phyloP scores from a whole-genome alignment of 148 eudicot species.

The Amaranthus hypochondriacus region DNA sequence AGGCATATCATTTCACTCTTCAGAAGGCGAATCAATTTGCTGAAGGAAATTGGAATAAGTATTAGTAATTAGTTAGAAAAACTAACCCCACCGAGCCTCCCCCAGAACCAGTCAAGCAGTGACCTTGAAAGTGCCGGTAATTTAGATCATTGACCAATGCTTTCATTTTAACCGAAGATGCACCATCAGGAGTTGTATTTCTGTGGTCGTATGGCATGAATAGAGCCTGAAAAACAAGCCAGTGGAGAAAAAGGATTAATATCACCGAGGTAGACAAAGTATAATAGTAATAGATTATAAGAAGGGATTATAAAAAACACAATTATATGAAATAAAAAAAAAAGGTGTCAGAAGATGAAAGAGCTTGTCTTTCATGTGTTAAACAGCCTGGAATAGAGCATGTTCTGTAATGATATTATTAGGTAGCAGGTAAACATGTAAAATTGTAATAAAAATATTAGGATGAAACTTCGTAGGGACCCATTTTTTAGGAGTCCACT shows the following conservation, averaged over 20 bases:
- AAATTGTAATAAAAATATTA: too few relatives aligned
- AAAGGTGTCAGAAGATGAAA: background rate
- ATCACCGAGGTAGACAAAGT: conserved; percentile 1
- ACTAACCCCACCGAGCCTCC: conserved; percentile 96
- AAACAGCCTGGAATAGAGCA: background rate
- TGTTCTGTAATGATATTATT: too few relatives aligned
- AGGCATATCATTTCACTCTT: background rate
- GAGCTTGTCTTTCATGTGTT: background rate
- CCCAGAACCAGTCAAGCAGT: conserved; percentile 88
- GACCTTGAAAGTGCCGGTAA: conserved; percentile 68
- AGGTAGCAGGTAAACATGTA: too few relatives aligned
- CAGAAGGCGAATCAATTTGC: background rate
- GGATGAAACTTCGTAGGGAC: too few relatives aligned
- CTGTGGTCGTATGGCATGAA: conserved; percentile 99
- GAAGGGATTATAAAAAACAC: background rate
- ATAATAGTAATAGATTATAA: background rate
- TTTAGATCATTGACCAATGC: conserved; percentile 66
- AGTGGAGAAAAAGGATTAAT: conserved; percentile 9
- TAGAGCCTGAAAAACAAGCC: conserved; percentile 54
- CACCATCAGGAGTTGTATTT: conserved; percentile 81
- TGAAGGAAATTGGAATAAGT: too few relatives aligned
- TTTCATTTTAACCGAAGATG: conserved; percentile 52
- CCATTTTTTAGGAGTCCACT: too few relatives aligned
- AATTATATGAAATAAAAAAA: conserved; percentile 1
- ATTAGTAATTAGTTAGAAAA: conserved; percentile 4